Evolutionary conservation across 495 filamentous ascomycete genomes (phyloP), one percentile per base, ranked within the genome.

Genomic region (Chlorociboria aeruginascens): DNA sequence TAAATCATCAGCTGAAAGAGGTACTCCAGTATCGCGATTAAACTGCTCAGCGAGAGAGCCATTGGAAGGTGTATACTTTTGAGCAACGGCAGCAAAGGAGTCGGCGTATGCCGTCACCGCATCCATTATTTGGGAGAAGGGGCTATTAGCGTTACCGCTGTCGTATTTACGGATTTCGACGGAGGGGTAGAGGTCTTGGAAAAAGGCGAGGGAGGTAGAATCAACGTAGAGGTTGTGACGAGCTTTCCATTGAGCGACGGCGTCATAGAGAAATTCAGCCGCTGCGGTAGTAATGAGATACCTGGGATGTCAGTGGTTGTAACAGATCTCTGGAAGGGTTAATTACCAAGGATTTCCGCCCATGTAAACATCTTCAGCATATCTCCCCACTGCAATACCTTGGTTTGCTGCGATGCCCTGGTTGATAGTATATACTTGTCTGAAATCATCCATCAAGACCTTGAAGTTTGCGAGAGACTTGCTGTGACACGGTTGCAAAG

Each of bases 231-330:
- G 55, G 9, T 53, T 62, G 9, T 68, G 67, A 20, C 67, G 58
- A 13, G 63, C 53, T 36, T 67, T 59, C 70, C 73, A 79, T 56
- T 79, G 73, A 31, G 75, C 73, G 0, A 77, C 49, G 6, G 78
- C 79, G 48, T 75, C 71, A 53, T 77, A 81, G n/a, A 83, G 66
- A 38, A 70, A 68, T 51, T 83, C 79, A 9, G 76, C 77, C 1
- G 78, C 76, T 1, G 72, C 76, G 35, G 76, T 59, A 0, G 79
- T 82, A 31, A 58, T 55, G 12, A 61, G 45, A 31, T 61, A 61
- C 53, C 53, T 56, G 20, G 37, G 17, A 20, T 8, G 41, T 45
- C 33, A 41, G 48, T 37, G 39, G 32, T 10, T 20, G 16, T 29
- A 38, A 4, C 13, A 12, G 12, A 31, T 14, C 8, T 14, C 10